Evolutionary conservation across 2,329 filamentous ascomycete genomes (phyloP).

Genomic region (Cryoendolithus antarcticus): DNA sequence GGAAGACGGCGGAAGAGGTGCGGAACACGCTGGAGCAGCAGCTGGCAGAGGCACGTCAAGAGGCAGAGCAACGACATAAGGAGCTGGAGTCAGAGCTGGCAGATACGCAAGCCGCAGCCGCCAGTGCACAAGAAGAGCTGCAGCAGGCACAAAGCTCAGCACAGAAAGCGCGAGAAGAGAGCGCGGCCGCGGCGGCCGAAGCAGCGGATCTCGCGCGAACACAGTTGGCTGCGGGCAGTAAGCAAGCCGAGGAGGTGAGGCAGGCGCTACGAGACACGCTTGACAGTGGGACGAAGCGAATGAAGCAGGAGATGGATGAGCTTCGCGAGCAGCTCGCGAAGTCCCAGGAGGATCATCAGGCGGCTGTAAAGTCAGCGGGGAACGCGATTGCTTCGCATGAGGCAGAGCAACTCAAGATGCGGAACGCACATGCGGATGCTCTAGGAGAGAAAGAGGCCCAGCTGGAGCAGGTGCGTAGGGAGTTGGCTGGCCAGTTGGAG

Average conservation of each 20-base stretch:
- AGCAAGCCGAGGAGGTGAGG: no score
- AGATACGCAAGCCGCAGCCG: slow-evolving; percentile 3
- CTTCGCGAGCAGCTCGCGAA: slow-evolving; percentile 9
- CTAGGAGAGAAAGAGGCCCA: slow-evolving; percentile 7
- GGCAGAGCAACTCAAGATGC: slow-evolving; percentile 6
- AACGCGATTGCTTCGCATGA: slow-evolving; percentile 5
- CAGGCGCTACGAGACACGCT: no score
- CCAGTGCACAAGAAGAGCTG: slow-evolving; percentile 3
- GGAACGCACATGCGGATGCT: slow-evolving; percentile 5
- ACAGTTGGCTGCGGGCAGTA: no score
- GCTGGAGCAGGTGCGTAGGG: slow-evolving; percentile 1
- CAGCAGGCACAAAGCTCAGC: slow-evolving; percentile 3
- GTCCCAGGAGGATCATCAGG: slow-evolving; percentile 4
- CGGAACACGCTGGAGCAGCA: slow-evolving; percentile 1
- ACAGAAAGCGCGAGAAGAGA: slow-evolving; percentile 1
- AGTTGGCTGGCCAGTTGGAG: not conserved
- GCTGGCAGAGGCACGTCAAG: slow-evolving; percentile 1
- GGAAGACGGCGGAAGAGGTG: not conserved
- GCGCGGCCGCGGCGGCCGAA: no score
- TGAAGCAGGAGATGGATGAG: slow-evolving; percentile 4
- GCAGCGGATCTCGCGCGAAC: no score
- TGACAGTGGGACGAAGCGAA: not conserved
- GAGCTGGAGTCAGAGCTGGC: slow-evolving; percentile 1
- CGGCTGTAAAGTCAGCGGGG: slow-evolving; percentile 2
- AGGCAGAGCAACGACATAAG: slow-evolving; percentile 1